Percentiles rank a stretch among this genome's conserved stretches.
Conservation (phyloP, 441 rosid genomes). For the Euphorbia schlechtendalii region DNA sequence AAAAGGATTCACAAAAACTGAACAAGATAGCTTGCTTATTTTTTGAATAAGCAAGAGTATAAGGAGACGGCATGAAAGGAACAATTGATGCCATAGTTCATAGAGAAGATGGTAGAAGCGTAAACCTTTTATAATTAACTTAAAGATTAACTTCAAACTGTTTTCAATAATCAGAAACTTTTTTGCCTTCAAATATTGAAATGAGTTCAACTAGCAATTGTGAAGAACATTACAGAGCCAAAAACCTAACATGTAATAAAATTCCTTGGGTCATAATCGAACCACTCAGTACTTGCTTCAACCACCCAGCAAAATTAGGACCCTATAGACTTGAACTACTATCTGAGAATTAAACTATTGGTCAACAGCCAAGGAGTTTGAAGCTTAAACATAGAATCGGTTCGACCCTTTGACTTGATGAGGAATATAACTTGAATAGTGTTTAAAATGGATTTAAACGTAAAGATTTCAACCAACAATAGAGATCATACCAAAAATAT, state of each 20-base stretch:
- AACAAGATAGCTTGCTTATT: too few relatives aligned
- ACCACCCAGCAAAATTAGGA: too few relatives aligned
- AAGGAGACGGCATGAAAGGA: constrained; percentile 24
- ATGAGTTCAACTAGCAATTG: background rate
- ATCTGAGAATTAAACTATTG: too few relatives aligned
- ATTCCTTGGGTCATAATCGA: background rate
- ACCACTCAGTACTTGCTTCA: background rate
- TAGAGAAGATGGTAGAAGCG: constrained; percentile 13
- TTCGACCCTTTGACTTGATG: too few relatives aligned
- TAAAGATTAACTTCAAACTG: constrained; percentile 1
- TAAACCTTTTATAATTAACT: background rate
- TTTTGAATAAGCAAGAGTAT: constrained; percentile 18
- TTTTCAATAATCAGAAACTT: background rate
- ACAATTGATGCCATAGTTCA: constrained; percentile 33
- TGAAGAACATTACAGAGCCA: constrained; percentile 1
- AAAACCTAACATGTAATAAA: background rate
- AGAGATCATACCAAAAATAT: too few relatives aligned
- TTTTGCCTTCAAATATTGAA: background rate
- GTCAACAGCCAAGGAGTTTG: too few relatives aligned
- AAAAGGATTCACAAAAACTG: too few relatives aligned
- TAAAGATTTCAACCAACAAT: too few relatives aligned
- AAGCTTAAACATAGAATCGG: too few relatives aligned
- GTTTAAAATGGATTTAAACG: too few relatives aligned
- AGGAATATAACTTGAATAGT: too few relatives aligned
- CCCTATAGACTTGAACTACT: too few relatives aligned